phyloP scores from a whole-genome alignment of 2,329 filamentous ascomycete genomes.

The Cladophialophora psammophila region DNA sequence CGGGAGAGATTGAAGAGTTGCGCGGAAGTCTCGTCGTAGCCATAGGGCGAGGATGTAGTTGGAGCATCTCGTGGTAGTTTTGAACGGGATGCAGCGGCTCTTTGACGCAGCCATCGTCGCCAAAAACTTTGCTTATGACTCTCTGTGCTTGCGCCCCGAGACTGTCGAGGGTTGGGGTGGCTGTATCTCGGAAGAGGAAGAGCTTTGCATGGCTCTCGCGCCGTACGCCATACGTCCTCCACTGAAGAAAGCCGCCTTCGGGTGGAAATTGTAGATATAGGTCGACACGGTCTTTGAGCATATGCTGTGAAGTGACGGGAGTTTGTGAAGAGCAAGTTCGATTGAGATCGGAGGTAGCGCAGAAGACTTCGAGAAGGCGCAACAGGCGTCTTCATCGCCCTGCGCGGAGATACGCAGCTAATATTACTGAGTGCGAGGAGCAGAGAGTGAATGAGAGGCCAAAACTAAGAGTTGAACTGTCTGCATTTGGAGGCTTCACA shows the following conservation, averaged over 20 bases:
- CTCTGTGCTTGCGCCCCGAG: slow-evolving; percentile 35
- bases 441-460: not conserved
- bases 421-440: not conserved
- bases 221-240: slow-evolving; percentile 36
- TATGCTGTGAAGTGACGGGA: not conserved
- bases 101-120: slow-evolving; percentile 33
- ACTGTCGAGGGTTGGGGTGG: slow-evolving; percentile 30
- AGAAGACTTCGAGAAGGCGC: slow-evolving; percentile 67
- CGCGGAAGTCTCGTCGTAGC: slow-evolving; percentile 56
- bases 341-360: slow-evolving; percentile 75
- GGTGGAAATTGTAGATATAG: slow-evolving; percentile 28
- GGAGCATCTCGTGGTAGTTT: slow-evolving; percentile 22
- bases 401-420: slow-evolving; percentile 6
- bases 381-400: slow-evolving; percentile 36
- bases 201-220: slow-evolving; percentile 36
- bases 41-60: slow-evolving; percentile 9
- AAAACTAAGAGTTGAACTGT: not conserved
- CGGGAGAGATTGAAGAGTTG: slow-evolving; percentile 74
- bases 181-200: slow-evolving; percentile 33
- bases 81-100: slow-evolving; percentile 23
- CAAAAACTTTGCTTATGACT: slow-evolving; percentile 34
- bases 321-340: slow-evolving; percentile 59
- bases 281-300: slow-evolving; percentile 30
- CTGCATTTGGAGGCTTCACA: not conserved
- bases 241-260: slow-evolving; percentile 17